Conservation (phyloP, 768 basidiomycete species). For the Mycena pura region DNA sequence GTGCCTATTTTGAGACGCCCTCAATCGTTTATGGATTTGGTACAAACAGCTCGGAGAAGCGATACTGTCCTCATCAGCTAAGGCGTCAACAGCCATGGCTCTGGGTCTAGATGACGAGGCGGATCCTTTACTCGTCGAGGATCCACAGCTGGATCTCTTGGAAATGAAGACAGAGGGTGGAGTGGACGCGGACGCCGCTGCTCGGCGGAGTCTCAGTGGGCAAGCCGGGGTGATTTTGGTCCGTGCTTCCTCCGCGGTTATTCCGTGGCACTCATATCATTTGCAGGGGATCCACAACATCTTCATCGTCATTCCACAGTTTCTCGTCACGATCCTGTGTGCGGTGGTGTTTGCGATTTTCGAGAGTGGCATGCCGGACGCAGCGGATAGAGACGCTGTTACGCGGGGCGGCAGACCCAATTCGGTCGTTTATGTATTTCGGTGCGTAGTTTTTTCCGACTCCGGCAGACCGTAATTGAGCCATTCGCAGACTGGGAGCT, state of each 20-base stretch:
- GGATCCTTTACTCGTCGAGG: no score
- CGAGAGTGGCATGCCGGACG: constrained; percentile 46
- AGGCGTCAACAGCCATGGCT: no score
- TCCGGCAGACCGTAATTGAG: neutral
- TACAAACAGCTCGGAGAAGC: constrained; percentile 75
- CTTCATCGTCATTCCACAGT: constrained; percentile 92
- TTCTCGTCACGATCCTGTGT: constrained; percentile 86
- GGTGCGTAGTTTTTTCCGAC: constrained; percentile 49
- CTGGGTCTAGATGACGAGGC: no score
- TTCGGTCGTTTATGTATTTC: constrained; percentile 79
- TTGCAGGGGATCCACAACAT: constrained; percentile 91
- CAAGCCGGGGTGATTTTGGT: constrained; percentile 91
- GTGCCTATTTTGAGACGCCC: constrained; percentile 28
- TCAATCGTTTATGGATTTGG: neutral
- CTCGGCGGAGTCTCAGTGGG: constrained; percentile 66
- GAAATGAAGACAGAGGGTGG: neutral
- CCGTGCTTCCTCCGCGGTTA: constrained; percentile 32
- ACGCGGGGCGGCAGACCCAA: constrained; percentile 48
- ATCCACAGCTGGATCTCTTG: neutral
- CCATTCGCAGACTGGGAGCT: constrained; percentile 56
- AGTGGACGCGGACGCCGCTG: constrained; percentile 25
- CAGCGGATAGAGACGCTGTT: neutral
- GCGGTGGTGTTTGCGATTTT: constrained; percentile 87
- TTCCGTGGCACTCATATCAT: neutral
- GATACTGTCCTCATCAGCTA: constrained; percentile 68